Percentiles rank a stretch among this genome's conserved stretches.
Evolutionary conservation across 208 protist genomes (phyloP).

Genomic region (Perkinsela sp.): DNA sequence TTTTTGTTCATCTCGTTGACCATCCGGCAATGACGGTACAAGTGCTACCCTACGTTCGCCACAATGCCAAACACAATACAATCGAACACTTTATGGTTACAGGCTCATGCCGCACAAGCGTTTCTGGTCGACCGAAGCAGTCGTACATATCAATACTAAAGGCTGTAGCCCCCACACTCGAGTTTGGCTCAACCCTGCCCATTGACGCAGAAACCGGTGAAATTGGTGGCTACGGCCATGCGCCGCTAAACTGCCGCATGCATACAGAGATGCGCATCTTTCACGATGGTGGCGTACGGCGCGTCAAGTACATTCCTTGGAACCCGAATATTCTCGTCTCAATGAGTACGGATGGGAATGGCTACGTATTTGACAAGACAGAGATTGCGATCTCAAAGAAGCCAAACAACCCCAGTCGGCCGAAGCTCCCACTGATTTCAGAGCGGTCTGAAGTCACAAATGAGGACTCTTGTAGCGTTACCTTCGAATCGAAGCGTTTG

Average conservation of each 20-base stretch:
- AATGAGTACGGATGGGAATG: conserved; percentile 29
- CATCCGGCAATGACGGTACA: conserved; percentile 40
- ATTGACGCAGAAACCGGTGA: conserved; percentile 35
- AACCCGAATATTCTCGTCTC: conserved; percentile 51
- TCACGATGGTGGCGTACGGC: conserved; percentile 49
- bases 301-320: conserved; percentile 38
- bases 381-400: conserved; percentile 39
- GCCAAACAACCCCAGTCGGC: conserved; percentile 53
- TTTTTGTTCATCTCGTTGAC: conserved; percentile 38
- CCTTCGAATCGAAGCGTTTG: background rate
- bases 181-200: conserved; percentile 12
- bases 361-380: conserved; percentile 65
- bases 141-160: conserved; percentile 35
- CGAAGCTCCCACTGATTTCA: conserved; percentile 23
- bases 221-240: conserved; percentile 58
- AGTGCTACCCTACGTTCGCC: conserved; percentile 27
- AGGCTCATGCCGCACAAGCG: conserved; percentile 28
- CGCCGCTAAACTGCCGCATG: conserved; percentile 20
- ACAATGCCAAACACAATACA: conserved; percentile 12
- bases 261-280: conserved; percentile 37
- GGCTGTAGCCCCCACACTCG: conserved; percentile 5
- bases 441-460: conserved; percentile 40
- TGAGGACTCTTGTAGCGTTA: background rate
- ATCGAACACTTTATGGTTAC: conserved; percentile 24
- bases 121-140: conserved; percentile 49